A percentile compares a stretch with the other conserved stretches of the same genome.
Conservation (phyloP, 1,139 yeast species). For the Candida tropicalis region DNA sequence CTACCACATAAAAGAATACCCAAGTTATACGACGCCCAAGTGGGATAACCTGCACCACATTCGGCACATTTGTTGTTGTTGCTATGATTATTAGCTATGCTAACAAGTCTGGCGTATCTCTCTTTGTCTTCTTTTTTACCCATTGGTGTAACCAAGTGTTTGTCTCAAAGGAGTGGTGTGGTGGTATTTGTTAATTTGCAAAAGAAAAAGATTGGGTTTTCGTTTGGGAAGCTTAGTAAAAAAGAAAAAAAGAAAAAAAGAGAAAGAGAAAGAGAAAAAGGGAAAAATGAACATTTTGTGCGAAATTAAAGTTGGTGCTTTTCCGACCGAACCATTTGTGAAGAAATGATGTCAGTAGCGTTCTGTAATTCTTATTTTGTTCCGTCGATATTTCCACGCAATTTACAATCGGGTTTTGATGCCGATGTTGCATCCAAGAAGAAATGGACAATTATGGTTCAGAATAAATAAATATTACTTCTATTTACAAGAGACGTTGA, state of each 20-base stretch:
- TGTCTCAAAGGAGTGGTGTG: background rate
- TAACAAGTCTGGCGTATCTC: constrained; percentile 46
- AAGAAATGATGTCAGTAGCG: too few species aligned
- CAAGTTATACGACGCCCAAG: constrained; percentile 51
- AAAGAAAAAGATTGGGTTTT: too few species aligned
- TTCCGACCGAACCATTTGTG: background rate
- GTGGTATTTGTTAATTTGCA: too few species aligned
- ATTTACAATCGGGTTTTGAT: too few species aligned
- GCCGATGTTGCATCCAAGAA: too few species aligned
- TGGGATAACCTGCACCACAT: constrained; percentile 66
- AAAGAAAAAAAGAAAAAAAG: background rate
- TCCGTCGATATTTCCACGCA: too few species aligned
- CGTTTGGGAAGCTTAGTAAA: too few species aligned
- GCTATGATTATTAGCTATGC: constrained; percentile 39
- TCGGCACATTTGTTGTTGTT: constrained; percentile 73
- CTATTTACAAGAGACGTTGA: constrained; percentile 1
- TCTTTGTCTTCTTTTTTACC: constrained; percentile 14
- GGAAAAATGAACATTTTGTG: background rate
- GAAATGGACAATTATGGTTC: too few species aligned
- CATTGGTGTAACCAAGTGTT: constrained; percentile 8
- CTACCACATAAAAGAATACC: constrained; percentile 77
- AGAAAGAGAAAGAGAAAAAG: background rate
- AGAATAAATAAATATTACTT: background rate
- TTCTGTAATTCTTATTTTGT: too few species aligned
- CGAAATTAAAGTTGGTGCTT: background rate